phyloP scores from a whole-genome alignment of 176 grass and related monocot species.

The Raddia distichophylla region DNA sequence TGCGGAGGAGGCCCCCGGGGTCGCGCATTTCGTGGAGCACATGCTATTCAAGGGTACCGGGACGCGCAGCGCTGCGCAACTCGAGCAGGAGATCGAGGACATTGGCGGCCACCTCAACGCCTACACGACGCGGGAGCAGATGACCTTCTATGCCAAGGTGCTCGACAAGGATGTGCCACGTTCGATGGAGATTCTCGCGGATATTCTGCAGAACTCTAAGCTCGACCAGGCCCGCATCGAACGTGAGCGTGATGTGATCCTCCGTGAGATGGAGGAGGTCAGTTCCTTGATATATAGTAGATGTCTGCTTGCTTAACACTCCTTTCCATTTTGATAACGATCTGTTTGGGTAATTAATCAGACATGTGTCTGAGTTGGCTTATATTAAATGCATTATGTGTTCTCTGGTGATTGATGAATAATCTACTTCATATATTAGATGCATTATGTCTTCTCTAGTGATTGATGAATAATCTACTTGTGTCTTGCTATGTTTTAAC shows the following conservation, averaged over 20 bases:
- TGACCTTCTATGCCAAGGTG: constrained; percentile 88
- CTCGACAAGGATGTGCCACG: constrained; percentile 85
- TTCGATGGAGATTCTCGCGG: constrained; percentile 71
- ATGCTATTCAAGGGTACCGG: constrained; percentile 98
- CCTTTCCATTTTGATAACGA: not conserved
- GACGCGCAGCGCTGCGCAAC: constrained; percentile 56
- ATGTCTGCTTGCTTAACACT: constrained; percentile 3
- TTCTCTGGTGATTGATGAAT: not conserved
- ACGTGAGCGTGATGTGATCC: constrained; percentile 78
- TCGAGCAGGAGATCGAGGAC: constrained; percentile 97
- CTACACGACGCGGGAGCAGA: constrained; percentile 97
- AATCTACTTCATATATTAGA: not conserved
- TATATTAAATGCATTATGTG: not conserved
- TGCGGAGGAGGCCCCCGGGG: constrained; percentile 68
- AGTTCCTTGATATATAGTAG: constrained; percentile 35
- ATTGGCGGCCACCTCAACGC: constrained; percentile 96
- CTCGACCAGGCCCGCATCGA: constrained; percentile 67
- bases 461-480: not conserved
- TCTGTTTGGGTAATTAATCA: not conserved
- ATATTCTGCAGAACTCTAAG: constrained; percentile 90
- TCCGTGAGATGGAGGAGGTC: constrained; percentile 98
- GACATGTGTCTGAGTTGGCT: not conserved
- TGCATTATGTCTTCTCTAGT: not conserved
- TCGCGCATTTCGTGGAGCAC: constrained; percentile 99
- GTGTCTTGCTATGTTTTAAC: not conserved